phyloP scores from a whole-genome alignment of 345 rosid species.

The Kernera saxatilis region DNA sequence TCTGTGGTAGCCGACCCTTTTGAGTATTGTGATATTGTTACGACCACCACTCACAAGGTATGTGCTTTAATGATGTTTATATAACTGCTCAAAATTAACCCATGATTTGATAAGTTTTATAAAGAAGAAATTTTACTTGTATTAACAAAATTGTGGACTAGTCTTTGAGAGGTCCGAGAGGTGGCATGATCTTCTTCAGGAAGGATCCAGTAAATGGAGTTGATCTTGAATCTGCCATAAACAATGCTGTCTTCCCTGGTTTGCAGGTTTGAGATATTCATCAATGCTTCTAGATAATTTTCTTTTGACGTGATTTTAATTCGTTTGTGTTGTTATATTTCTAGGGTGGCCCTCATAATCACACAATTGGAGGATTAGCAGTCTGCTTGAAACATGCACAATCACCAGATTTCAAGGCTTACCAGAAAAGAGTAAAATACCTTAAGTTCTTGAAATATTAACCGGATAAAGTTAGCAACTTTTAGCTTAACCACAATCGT shows the following conservation, averaged over 20 bases:
- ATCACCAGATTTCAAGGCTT: conserved; percentile 60
- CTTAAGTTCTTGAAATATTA: not conserved
- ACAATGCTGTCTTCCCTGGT: conserved; percentile 96
- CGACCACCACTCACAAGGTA: conserved; percentile 95
- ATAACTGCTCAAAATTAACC: not conserved
- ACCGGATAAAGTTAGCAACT: not conserved
- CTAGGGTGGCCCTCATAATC: conserved; percentile 98
- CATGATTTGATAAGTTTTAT: not conserved
- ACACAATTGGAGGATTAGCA: conserved; percentile 86
- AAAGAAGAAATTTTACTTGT: no score
- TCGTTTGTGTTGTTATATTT: not conserved
- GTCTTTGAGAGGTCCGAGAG: conserved; percentile 98
- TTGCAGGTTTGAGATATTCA: conserved; percentile 54
- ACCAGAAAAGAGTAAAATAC: conserved; percentile 85
- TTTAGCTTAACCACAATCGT: not conserved
- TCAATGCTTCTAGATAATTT: not conserved
- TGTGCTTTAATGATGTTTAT: no score
- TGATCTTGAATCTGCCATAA: conserved; percentile 75
- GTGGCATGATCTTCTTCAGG: conserved; percentile 95
- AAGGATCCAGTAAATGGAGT: conserved; percentile 76
- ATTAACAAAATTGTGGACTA: conserved; percentile 12
- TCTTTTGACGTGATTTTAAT: not conserved
- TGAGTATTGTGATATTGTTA: conserved; percentile 83
- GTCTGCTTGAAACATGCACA: conserved; percentile 88
- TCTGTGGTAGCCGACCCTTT: conserved; percentile 87